phyloP scores from a whole-genome alignment of 495 filamentous ascomycete genomes.

The Oleoguttula mirabilis region DNA sequence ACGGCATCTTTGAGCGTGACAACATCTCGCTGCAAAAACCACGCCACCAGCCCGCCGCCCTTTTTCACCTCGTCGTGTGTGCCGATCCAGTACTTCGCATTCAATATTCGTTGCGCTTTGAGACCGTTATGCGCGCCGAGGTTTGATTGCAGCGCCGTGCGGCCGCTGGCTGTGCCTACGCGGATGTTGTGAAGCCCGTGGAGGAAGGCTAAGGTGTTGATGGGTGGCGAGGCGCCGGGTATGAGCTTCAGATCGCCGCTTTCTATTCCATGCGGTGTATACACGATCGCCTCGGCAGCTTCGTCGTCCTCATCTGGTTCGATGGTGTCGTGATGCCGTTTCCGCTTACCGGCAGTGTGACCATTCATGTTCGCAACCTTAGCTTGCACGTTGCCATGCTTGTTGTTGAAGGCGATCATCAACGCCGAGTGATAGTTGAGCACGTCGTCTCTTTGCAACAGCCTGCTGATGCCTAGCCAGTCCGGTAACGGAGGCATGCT shows the following conservation, averaged over 20 bases:
- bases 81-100: conserved; percentile 44
- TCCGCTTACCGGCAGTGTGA: background rate
- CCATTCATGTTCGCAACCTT: conserved; percentile 1
- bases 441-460: conserved; percentile 33
- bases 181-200: conserved; percentile 45
- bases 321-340: conserved; percentile 4
- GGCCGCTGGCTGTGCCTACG: conserved; percentile 20
- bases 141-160: conserved; percentile 38
- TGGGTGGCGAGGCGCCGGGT: conserved; percentile 27
- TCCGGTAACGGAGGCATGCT: conserved; percentile 33
- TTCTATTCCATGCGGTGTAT: conserved; percentile 45
- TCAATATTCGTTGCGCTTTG: conserved; percentile 34
- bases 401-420: conserved; percentile 35
- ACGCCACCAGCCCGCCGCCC: conserved; percentile 39
- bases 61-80: conserved; percentile 49
- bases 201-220: conserved; percentile 40
- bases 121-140: conserved; percentile 44
- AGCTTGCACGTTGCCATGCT: background rate
- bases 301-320: conserved; percentile 7
- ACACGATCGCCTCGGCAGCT: conserved; percentile 38
- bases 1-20: conserved; percentile 37
- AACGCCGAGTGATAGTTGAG: conserved; percentile 45
- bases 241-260: conserved; percentile 29
- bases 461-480: conserved; percentile 39
- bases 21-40: conserved; percentile 35